Base-by-base conservation (phyloP, 257 asterid species). In the Verbena officinalis region DNA sequence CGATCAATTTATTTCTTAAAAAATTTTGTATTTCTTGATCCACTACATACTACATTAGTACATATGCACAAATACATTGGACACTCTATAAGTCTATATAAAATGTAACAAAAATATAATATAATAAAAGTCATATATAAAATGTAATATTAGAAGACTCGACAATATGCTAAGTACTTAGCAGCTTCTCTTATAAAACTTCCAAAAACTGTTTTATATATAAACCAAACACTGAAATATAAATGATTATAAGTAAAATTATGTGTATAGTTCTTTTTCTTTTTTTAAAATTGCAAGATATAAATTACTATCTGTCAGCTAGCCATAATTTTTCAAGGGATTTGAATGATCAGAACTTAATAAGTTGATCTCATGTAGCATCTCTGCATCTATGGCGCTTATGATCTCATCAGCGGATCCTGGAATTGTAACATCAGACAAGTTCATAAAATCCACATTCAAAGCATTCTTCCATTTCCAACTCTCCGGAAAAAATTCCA, bases 391-490 rank as follows among this genome's bases (percentile, higher is more conserved):
- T 20, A 48, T 39, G 51, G 57, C 43, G 52, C 21, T 57, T 12
- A 70, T 61, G 44, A 62, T 19, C 64, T 54, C 70, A 50, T 70
- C 65, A 21, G 64, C 54, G 63, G 60, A 70, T 3, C 50, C 69
- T 13, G 55, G 15, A 13, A 34, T 4, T 14, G 10, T 21, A 38
- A 56, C 19, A 59, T 59, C 74, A 40, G 46, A 59, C 23, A 50
- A 46, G 48, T 53, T 39, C 65, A 70, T 1, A 6, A 54, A 54
- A 46, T 70, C 70, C 1, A 30, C 55, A 33, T 49, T 30, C 17
- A 21, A 13, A 11, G 7, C 23, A 12, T 22, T 20, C 9, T 56
- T 48, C 65, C 53, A 45, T 7, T 24, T 19, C 27, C 65, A 67
- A 67, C 9, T 44, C 52, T 52, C 60, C 36, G 52, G 36, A 50